These are phyloP conservation scores for Psidium friedrichsthalianum DNA, from an alignment of 345 rosid species.

Conservation along the genomic window DNA sequence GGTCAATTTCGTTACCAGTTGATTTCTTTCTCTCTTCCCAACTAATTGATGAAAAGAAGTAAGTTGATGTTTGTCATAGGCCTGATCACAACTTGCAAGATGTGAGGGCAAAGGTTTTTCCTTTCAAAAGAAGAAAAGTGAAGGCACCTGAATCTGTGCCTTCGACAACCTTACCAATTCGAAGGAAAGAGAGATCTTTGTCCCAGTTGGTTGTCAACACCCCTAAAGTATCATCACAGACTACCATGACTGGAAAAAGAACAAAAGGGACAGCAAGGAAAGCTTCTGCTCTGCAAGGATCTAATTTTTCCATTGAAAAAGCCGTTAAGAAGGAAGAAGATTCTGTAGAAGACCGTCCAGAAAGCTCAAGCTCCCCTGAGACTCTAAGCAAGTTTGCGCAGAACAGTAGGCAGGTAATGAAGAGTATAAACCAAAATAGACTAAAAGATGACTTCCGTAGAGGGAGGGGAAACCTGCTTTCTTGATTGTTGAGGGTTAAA, in stretches of 20 bases:
- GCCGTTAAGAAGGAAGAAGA: slow-evolving; percentile 41
- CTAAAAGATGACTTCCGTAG: too few relatives aligned
- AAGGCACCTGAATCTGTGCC: slow-evolving; percentile 50
- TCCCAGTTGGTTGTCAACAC: slow-evolving; percentile 81
- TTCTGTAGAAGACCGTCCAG: slow-evolving; percentile 36
- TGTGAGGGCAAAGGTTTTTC: slow-evolving; percentile 76
- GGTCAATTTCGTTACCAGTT: background rate
- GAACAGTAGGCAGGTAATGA: slow-evolving; percentile 61
- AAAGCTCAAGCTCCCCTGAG: slow-evolving; percentile 71
- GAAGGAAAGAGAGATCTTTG: slow-evolving; percentile 94
- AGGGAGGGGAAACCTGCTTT: too few relatives aligned
- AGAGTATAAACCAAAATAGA: background rate
- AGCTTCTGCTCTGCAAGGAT: slow-evolving; percentile 31
- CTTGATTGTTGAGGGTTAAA: background rate
- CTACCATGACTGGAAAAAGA: slow-evolving; percentile 66
- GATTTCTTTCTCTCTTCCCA: background rate
- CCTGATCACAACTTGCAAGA: slow-evolving; percentile 78
- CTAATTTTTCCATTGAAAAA: slow-evolving; percentile 33
- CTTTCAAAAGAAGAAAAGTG: slow-evolving; percentile 62
- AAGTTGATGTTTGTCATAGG: slow-evolving; percentile 1
- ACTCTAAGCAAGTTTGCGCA: slow-evolving; percentile 36
- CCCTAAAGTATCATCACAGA: slow-evolving; percentile 60
- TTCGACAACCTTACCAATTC: slow-evolving; percentile 46
- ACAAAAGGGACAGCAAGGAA: slow-evolving; percentile 49
- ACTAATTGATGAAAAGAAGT: background rate